These are phyloP conservation scores for Penicillium turbatum DNA, from an alignment of 495 filamentous ascomycete species.

Conservation along the genomic window DNA sequence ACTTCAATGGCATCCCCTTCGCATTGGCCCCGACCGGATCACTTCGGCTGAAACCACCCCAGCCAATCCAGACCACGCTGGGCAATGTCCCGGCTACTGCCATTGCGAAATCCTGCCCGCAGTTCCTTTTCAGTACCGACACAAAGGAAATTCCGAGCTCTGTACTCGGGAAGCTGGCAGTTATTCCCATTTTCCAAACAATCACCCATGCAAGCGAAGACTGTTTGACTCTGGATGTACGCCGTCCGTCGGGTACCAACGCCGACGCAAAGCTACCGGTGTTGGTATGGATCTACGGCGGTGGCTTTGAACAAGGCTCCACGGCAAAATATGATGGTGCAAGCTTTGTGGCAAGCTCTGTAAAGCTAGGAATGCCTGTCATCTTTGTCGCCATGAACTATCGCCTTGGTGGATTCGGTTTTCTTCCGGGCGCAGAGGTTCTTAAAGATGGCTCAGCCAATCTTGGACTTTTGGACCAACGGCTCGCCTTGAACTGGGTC, in stretches of 20 bases:
- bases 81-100: conserved; percentile 50
- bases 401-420: conserved; percentile 69
- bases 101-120: conserved; percentile 49
- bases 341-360: conserved; percentile 47
- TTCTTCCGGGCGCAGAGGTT: conserved; percentile 65
- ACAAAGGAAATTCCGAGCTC: conserved; percentile 29
- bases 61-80: conserved; percentile 45
- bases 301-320: conserved; percentile 59
- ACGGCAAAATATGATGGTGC: conserved; percentile 58
- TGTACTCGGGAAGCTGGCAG: conserved; percentile 49
- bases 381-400: conserved; percentile 75
- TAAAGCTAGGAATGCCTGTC: conserved; percentile 56
- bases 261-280: conserved; percentile 56
- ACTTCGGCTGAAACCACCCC: conserved; percentile 56
- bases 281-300: conserved; percentile 66
- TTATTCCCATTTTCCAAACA: conserved; percentile 56
- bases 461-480: conserved; percentile 51
- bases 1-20: conserved; percentile 63
- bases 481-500: conserved; percentile 49
- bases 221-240: conserved; percentile 63
- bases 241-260: conserved; percentile 54
- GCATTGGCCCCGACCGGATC: conserved; percentile 56
- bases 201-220: conserved; percentile 51
- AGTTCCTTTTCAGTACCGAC: conserved; percentile 45
- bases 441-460: conserved; percentile 59